phyloP scores from a whole-genome alignment of 192 early-diverging fungal species.

The Irineochytrium annulatum region DNA sequence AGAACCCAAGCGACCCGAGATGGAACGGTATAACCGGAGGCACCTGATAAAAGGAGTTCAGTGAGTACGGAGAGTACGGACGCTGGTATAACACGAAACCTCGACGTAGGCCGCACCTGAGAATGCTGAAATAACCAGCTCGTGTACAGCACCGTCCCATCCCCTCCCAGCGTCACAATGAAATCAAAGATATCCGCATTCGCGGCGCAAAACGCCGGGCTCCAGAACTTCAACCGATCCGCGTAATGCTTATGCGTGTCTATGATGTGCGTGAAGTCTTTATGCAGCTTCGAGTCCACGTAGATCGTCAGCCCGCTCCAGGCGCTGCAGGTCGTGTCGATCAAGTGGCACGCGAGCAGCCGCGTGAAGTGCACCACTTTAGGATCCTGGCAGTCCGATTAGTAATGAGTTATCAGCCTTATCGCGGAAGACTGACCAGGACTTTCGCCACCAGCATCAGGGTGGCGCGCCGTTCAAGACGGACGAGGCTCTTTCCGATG shows the following conservation, averaged over 20 bases:
- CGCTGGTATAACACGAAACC: too few species aligned
- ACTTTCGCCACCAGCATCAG: not conserved
- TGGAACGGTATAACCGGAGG: constrained; percentile 91
- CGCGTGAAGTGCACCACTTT: constrained; percentile 29
- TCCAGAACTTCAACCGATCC: constrained; percentile 20
- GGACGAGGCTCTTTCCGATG: not conserved
- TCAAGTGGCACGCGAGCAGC: constrained; percentile 23
- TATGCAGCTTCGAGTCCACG: not conserved
- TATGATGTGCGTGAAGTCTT: not conserved
- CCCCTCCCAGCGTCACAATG: constrained; percentile 92
- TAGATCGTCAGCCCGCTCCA: not conserved
- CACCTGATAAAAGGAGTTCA: constrained; percentile 51
- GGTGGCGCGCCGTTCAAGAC: not conserved
- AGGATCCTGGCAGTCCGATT: too few species aligned
- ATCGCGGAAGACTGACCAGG: too few species aligned
- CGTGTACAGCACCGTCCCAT: constrained; percentile 94
- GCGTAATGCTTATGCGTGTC: not conserved
- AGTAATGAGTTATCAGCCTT: too few species aligned
- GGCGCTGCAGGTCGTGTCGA: constrained; percentile 14
- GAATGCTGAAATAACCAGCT: constrained; percentile 74
- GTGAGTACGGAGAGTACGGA: constrained; percentile 1
- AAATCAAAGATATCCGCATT: constrained; percentile 58
- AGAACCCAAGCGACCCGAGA: constrained; percentile 84
- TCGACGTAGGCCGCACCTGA: constrained; percentile 4
- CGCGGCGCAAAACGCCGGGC: constrained; percentile 13